Evolutionary conservation across 202 grass and related monocot genomes (phyloP).

Genomic region (Schoenoplectus triqueter): DNA sequence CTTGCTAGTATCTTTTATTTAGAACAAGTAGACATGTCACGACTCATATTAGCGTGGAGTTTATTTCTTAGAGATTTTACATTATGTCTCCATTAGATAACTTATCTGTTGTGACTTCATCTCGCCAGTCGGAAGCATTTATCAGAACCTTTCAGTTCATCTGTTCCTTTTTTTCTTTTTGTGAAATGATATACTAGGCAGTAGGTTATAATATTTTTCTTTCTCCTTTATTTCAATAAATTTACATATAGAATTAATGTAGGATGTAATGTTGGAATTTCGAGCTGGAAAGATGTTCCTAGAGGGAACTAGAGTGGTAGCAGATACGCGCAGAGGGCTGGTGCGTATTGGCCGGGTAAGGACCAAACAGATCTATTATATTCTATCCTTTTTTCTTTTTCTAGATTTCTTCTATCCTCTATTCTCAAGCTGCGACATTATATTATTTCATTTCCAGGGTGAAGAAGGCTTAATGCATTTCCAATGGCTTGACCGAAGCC

Average conservation of each 20-base stretch:
- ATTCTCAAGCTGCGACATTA: slow-evolving; percentile 17
- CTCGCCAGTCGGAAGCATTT: slow-evolving; percentile 4
- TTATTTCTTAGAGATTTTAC: neutral
- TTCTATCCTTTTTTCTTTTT: slow-evolving; percentile 32
- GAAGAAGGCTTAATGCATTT: slow-evolving; percentile 98
- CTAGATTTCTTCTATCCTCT: slow-evolving; percentile 21
- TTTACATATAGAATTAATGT: slow-evolving; percentile 33
- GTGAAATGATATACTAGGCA: neutral
- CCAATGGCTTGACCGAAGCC: slow-evolving; percentile 90
- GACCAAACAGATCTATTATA: slow-evolving; percentile 15
- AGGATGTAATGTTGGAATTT: slow-evolving; percentile 94
- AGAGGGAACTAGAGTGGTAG: slow-evolving; percentile 64
- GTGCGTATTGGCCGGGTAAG: slow-evolving; percentile 90
- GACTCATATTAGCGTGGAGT: neutral
- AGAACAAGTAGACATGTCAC: neutral
- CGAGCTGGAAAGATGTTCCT: slow-evolving; percentile 88
- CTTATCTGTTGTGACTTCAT: neutral
- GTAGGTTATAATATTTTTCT: neutral
- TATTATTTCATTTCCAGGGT: slow-evolving; percentile 54
- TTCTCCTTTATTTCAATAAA: slow-evolving; percentile 6
- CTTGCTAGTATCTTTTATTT: neutral
- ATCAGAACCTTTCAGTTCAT: neutral
- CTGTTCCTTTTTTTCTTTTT: neutral
- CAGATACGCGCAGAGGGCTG: slow-evolving; percentile 88
- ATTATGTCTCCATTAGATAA: neutral